Evolutionary conservation across 1,139 yeast species (phyloP), one percentile per base, ranked within the genome.

Genomic region (Kodamaea alishanica): DNA sequence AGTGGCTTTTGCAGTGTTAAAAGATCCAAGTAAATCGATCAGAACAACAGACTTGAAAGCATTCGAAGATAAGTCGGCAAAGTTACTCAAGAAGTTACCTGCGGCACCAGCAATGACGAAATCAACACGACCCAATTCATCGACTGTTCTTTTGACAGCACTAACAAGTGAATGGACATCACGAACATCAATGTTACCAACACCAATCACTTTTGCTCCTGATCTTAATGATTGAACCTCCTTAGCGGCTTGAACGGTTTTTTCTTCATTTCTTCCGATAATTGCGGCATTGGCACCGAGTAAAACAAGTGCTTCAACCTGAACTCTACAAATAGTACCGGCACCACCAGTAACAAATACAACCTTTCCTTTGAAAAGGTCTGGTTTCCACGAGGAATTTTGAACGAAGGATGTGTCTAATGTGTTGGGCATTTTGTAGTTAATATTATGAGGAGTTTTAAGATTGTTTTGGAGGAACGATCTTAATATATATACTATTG

Each of bases 311-410:
- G 95, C 95, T 55, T 85, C 95, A 0, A 85, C 78, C 58, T 88
- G 96, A 3, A 83, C 90, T 39, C 89, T 70, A 60, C 97, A 89
- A 38, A 90, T 89, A 25, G 95, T 80, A 5, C 97, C 96, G 1
- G 96, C 94, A 22, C 97, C 97, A 2, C 97, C 97, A 1, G 97
- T 90, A 39, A 89, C 85, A 52, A 89, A 85, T 8, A 80, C 95
- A 1, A 87, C 96, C 59, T 88, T 89, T 24, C 86, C 94, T 41
- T 77, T 68, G 65, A 88, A 88, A 28, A 88, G 52, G 47, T 77
- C 82, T 1, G 80, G 75, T 50, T 79, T 81, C 75, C 73, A 70
- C 24, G 56, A 47, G 11, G 65, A 50, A 34, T 50, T 51, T 12
- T 51, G 46, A 10, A 60, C 58, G 40, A 50, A 64, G 6, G 63